Evolutionary conservation across 345 rosid genomes (phyloP).

Genomic region (Sonneratia caseolaris): DNA sequence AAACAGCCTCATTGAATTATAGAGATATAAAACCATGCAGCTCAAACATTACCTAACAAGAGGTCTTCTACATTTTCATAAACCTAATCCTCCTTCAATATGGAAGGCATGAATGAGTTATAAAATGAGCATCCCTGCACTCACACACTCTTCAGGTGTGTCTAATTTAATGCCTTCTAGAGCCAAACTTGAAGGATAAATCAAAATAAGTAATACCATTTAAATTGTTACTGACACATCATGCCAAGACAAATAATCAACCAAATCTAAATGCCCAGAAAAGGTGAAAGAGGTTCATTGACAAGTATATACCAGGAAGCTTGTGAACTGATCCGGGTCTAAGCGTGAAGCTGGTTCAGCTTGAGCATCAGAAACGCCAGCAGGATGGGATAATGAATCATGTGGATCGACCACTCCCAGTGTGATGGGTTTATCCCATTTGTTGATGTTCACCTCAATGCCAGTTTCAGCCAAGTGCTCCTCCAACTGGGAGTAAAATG

Average conservation of each 20-base stretch:
- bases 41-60: not conserved
- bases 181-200: not conserved
- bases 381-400: constrained; percentile 94
- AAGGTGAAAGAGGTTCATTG: not conserved
- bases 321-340: constrained; percentile 88
- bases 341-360: constrained; percentile 72
- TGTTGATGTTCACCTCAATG: constrained; percentile 64
- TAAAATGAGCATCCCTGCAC: no score
- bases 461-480: constrained; percentile 87
- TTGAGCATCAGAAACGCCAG: constrained; percentile 89
- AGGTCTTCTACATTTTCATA: not conserved
- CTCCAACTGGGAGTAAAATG: constrained; percentile 81
- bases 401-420: constrained; percentile 91
- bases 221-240: no score
- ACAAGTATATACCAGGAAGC: constrained; percentile 61
- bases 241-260: not conserved
- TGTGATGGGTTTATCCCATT: constrained; percentile 83
- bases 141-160: no score
- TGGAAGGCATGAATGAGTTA: no score
- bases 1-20: not conserved
- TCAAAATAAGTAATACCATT: not conserved
- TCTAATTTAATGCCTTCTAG: no score
- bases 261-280: not conserved
- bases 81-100: no score
- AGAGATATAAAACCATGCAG: not conserved